phyloP scores from a whole-genome alignment of 306 rosid genomes.

The Lathyrus tuberosus region DNA sequence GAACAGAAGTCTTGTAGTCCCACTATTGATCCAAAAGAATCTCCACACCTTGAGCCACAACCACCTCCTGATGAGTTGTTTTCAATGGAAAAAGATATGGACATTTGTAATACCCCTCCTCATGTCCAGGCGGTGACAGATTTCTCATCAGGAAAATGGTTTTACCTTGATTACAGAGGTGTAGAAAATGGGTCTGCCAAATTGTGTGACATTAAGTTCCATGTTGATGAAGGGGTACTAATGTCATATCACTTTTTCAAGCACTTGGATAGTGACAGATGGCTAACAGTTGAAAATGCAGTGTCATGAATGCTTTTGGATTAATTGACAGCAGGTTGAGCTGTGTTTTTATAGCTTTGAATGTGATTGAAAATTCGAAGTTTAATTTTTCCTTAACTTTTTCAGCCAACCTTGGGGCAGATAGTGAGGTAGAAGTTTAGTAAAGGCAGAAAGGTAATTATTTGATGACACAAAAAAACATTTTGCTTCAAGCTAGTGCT shows the following conservation, averaged over 20 bases:
- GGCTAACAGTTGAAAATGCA: constrained; percentile 97
- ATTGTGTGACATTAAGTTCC: constrained; percentile 73
- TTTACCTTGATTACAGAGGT: constrained; percentile 85
- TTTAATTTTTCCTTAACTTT: too few species aligned
- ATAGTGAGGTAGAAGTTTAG: too few species aligned
- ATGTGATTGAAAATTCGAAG: constrained; percentile 53
- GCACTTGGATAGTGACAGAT: constrained; percentile 88
- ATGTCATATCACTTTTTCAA: constrained; percentile 90
- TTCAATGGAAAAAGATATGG: constrained; percentile 99
- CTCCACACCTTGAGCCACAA: constrained; percentile 50
- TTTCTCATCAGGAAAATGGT: constrained; percentile 83
- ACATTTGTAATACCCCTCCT: constrained; percentile 97
- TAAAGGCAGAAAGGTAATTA: too few species aligned
- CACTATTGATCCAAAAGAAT: constrained; percentile 50
- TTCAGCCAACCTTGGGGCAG: too few species aligned
- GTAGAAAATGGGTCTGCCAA: constrained; percentile 83
- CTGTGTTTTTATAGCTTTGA: too few species aligned
- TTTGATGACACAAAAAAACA: too few species aligned
- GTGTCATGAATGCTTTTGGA: too few species aligned
- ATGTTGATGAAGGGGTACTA: constrained; percentile 83
- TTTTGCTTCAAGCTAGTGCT: too few species aligned
- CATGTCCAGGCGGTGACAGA: constrained; percentile 74
- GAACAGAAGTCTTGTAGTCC: constrained; percentile 68
- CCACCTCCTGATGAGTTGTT: constrained; percentile 73
- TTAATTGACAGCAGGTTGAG: too few species aligned